Evolutionary conservation across 2,329 filamentous ascomycete genomes (phyloP), one percentile per base, ranked within the genome.

Genomic region (Talaromyces piceae): DNA sequence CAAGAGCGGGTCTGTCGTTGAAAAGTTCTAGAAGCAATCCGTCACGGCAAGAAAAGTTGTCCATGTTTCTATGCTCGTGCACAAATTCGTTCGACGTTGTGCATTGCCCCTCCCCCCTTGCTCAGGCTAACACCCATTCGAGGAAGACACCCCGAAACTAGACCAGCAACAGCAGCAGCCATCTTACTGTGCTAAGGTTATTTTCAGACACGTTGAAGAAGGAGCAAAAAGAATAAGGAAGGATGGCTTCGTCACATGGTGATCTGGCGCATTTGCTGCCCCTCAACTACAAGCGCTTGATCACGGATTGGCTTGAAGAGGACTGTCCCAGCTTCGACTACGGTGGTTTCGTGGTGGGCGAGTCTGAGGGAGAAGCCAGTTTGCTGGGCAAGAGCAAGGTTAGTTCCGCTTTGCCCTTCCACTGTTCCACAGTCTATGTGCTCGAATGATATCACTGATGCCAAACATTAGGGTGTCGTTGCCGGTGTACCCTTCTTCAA

Each of bases 301-400:
- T 96, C 56, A 80, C 84, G 22, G 73, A 80, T 62, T 98, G 93
- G 93, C 85, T 96, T 12, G 87, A 90, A 63, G 93, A 98, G 73
- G 93, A 98, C 73, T 94, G 90, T 3, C 93, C 93, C 4, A 93
- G 88, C 49, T 91, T 95, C 72, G 93, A 98, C 77, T 96, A 95
- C 68, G 93, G 88, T 63, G 93, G 93, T 54, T 98, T 95, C 69
- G 93, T 98, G 5, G 93, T 98, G 22, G 93, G 93, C 47, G 72
- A 74, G 55, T 66, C 68, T 5, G 60, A 66, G 5, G 65, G 67
- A 4, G 70, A 73, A 57, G 72, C 72, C n/a, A 62, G 60, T 57
- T 60, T 83, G 18, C 65, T 83, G 20, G 81, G 80, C 2, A 84
- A 83, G 64, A 77, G 75, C 56, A 68, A 74, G 62, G 76, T 78